Conservation (phyloP, 768 basidiomycete species). For the Porpolomopsis calyptriformis region DNA sequence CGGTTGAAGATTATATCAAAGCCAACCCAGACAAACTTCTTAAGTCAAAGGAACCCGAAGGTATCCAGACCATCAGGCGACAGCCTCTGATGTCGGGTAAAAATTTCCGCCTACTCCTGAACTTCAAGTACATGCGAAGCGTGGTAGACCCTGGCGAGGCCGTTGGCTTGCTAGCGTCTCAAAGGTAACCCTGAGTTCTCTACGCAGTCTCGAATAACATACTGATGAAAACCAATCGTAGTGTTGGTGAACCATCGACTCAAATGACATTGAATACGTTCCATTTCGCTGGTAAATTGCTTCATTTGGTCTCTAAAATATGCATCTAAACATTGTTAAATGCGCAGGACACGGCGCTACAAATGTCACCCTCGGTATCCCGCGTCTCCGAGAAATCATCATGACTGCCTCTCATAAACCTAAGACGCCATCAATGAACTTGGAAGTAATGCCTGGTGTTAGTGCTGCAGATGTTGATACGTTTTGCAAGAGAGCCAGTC, state of each 20-base stretch:
- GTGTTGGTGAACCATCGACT: conserved; percentile 96
- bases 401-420: conserved; percentile 97
- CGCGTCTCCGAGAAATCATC: conserved; percentile 95
- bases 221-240: conserved; percentile 21
- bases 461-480: conserved; percentile 45
- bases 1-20: conserved; percentile 69
- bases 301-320: too few species aligned
- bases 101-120: conserved; percentile 75
- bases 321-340: too few species aligned
- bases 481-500: conserved; percentile 86
- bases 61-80: conserved; percentile 30
- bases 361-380: conserved; percentile 98
- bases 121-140: conserved; percentile 86
- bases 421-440: conserved; percentile 94
- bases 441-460: conserved; percentile 51
- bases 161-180: conserved; percentile 93
- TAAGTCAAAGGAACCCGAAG: conserved; percentile 26
- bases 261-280: conserved; percentile 99
- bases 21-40: conserved; percentile 50
- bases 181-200: conserved; percentile 54
- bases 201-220: neutral
- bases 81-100: conserved; percentile 36
- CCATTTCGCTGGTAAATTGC: conserved; percentile 95
- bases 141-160: conserved; percentile 96
- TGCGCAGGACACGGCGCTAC: conserved; percentile 93